These are phyloP conservation scores for Hypomyces perniciosus DNA, from an alignment of 2,329 filamentous ascomycete species.

Conservation along the genomic window DNA sequence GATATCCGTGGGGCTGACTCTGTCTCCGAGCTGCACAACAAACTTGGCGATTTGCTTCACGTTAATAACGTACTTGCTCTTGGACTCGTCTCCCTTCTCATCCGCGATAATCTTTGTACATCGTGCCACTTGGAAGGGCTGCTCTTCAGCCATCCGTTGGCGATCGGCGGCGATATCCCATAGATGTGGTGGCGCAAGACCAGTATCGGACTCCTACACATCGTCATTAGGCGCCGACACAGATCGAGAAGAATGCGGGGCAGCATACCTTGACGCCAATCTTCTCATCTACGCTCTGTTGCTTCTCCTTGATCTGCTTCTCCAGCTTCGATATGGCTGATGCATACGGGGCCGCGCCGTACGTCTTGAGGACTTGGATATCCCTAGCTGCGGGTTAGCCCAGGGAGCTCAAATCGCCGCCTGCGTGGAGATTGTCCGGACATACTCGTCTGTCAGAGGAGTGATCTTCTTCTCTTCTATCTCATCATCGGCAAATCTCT, in stretches of 20 bases:
- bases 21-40: conserved; percentile 93
- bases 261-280: conserved; percentile 70
- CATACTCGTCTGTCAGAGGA: conserved; percentile 91
- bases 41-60: conserved; percentile 99
- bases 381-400: conserved; percentile 55
- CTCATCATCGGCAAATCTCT: conserved; percentile 94
- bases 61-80: conserved; percentile 99
- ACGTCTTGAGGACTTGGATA: conserved; percentile 98
- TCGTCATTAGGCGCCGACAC: conserved; percentile 17
- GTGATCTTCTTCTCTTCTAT: conserved; percentile 99
- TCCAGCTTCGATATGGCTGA: conserved; percentile 93
- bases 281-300: conserved; percentile 97
- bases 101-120: conserved; percentile 99
- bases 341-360: conserved; percentile 93
- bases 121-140: conserved; percentile 91
- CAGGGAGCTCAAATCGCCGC: conserved; percentile 3
- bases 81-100: conserved; percentile 84
- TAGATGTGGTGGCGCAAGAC: conserved; percentile 93
- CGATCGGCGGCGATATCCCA: conserved; percentile 98
- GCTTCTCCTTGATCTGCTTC: conserved; percentile 99
- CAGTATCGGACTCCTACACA: conserved; percentile 90
- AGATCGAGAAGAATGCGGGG: background rate
- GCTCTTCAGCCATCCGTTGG: conserved; percentile 97
- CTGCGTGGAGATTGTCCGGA: conserved; percentile 15
- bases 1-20: conserved; percentile 96